Evolutionary conservation across 441 rosid genomes (phyloP).

Genomic region (Isatis lusitanica): DNA sequence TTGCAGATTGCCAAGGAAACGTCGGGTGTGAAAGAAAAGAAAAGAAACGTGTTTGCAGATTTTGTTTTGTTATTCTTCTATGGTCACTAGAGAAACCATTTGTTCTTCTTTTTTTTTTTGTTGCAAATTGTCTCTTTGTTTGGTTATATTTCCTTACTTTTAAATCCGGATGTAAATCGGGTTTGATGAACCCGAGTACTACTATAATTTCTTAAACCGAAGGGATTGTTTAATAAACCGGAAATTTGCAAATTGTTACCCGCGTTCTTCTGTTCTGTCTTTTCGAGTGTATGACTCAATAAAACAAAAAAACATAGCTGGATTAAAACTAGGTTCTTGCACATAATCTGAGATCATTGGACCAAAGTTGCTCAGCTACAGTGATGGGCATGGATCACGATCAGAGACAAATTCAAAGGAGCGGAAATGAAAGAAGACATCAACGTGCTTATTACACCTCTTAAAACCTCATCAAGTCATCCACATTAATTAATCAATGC

Average conservation of each 20-base stretch:
- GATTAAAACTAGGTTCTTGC: no score
- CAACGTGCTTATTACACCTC: no score
- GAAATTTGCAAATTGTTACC: neutral
- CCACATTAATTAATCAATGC: no score
- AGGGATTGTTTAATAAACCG: neutral
- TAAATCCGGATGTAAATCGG: neutral
- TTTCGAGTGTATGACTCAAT: neutral
- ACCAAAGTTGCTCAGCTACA: no score
- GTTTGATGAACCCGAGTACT: no score
- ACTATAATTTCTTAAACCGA: no score
- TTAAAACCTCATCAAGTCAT: no score
- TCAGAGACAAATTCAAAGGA: no score
- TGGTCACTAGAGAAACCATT: slow-evolving; percentile 5
- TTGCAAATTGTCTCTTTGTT: neutral
- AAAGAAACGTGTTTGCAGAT: neutral
- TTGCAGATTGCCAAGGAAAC: slow-evolving; percentile 73
- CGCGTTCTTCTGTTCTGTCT: neutral
- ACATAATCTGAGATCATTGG: no score
- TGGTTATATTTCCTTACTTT: neutral
- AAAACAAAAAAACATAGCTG: neutral
- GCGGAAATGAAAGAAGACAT: no score
- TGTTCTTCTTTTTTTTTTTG: neutral
- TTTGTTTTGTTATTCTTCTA: neutral
- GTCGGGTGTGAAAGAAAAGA: slow-evolving; percentile 48
- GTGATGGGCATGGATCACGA: no score